phyloP scores from a whole-genome alignment of 495 filamentous ascomycete genomes.

The Aspergillus hancockii region DNA sequence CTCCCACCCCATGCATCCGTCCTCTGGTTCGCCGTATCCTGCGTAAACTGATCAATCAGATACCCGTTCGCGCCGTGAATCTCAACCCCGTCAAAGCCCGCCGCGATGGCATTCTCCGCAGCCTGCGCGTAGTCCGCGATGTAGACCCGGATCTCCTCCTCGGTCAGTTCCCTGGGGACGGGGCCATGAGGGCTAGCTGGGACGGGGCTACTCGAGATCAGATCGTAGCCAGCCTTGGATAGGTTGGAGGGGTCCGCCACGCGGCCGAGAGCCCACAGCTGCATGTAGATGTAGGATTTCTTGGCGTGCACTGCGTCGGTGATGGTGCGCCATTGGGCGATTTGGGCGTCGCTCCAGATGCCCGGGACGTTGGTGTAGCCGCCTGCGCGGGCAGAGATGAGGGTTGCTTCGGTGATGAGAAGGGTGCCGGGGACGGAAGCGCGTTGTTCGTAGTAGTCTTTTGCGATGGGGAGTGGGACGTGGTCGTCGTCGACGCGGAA shows the following conservation, averaged over 20 bases:
- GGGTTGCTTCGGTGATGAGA: slow-evolving; percentile 63
- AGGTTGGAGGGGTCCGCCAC: slow-evolving; percentile 44
- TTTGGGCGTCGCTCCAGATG: slow-evolving; percentile 47
- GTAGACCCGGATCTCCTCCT: slow-evolving; percentile 56
- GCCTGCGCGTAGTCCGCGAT: slow-evolving; percentile 59
- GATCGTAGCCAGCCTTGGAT: slow-evolving; percentile 17
- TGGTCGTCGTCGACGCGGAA: slow-evolving; percentile 38
- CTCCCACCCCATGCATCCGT: slow-evolving; percentile 68
- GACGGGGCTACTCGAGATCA: slow-evolving; percentile 42
- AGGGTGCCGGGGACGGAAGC: slow-evolving; percentile 51
- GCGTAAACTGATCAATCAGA: slow-evolving; percentile 72
- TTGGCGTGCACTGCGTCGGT: slow-evolving; percentile 53
- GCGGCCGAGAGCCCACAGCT: slow-evolving; percentile 62
- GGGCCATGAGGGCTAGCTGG: slow-evolving; percentile 20
- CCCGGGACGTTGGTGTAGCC: slow-evolving; percentile 49
- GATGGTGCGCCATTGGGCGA: slow-evolving; percentile 50
- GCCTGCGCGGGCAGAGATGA: slow-evolving; percentile 54
- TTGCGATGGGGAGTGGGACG: slow-evolving; percentile 34
- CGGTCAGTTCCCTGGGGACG: slow-evolving; percentile 49
- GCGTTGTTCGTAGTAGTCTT: slow-evolving; percentile 55
- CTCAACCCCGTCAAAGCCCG: slow-evolving; percentile 80
- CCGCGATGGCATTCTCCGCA: slow-evolving; percentile 61
- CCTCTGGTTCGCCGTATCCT: slow-evolving; percentile 59
- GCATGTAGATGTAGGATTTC: slow-evolving; percentile 51
- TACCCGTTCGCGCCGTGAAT: slow-evolving; percentile 77